Conservation (phyloP, 1,284 basidiomycete genomes). For the Cryptococcus sp. region DNA sequence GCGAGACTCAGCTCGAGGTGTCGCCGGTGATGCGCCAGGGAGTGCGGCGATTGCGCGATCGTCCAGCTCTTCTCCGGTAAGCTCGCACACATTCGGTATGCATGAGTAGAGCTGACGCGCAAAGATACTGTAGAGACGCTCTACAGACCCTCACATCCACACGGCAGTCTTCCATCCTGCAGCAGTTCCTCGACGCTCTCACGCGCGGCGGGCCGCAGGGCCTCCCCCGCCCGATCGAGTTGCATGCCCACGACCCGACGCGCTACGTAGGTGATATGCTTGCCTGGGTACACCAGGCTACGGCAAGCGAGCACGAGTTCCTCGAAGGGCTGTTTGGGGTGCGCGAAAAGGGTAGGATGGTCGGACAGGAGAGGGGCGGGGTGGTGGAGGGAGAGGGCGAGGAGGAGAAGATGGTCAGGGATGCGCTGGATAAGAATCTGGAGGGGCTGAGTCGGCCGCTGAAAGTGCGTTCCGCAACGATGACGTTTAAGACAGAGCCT, state of each 20-base stretch:
- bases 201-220: conserved; percentile 86
- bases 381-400: conserved; percentile 43
- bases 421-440: conserved; percentile 76
- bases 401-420: conserved; percentile 68
- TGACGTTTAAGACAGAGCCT: background rate
- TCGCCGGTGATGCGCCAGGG: conserved; percentile 66
- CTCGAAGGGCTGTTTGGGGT: conserved; percentile 77
- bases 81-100: conserved; percentile 34
- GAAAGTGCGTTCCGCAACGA: conserved; percentile 57
- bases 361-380: conserved; percentile 33
- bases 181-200: conserved; percentile 78
- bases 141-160: conserved; percentile 73
- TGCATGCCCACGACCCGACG: conserved; percentile 94
- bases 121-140: conserved; percentile 60
- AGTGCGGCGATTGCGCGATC: conserved; percentile 65
- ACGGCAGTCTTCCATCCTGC: conserved; percentile 73
- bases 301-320: conserved; percentile 91
- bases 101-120: background rate
- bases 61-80: conserved; percentile 75
- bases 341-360: conserved; percentile 70
- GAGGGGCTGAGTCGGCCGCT: conserved; percentile 81
- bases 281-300: conserved; percentile 95
- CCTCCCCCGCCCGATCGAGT: conserved; percentile 86
- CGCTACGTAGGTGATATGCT: conserved; percentile 98
- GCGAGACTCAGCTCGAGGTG: conserved; percentile 77